Evolutionary conservation across 208 protist species (phyloP).

Genomic region (Phytomonas sp.): DNA sequence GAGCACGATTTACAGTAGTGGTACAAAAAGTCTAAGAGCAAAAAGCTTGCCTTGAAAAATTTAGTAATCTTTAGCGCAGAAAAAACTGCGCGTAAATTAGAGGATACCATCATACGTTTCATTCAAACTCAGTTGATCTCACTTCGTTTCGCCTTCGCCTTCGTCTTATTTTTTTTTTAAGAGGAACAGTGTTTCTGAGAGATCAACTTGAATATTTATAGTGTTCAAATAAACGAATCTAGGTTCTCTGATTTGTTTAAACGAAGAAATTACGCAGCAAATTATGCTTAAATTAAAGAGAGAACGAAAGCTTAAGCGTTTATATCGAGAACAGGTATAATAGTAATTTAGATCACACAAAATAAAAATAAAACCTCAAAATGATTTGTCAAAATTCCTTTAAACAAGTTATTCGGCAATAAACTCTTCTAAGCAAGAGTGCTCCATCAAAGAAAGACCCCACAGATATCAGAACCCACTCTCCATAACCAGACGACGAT

Average conservation of each 20-base stretch:
- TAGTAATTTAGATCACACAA: background rate
- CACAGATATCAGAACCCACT: background rate
- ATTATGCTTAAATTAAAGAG: background rate
- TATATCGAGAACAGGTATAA: background rate
- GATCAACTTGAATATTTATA: background rate
- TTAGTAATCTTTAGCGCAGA: background rate
- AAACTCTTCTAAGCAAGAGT: background rate
- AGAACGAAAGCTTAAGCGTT: background rate
- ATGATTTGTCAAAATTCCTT: slow-evolving; percentile 5
- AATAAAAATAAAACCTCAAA: slow-evolving; percentile 7
- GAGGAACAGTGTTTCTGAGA: background rate
- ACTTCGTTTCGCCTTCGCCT: background rate
- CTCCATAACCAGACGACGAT: slow-evolving; percentile 5
- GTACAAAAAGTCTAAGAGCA: background rate
- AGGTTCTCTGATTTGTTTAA: background rate
- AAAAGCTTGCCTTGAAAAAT: background rate
- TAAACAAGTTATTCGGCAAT: background rate
- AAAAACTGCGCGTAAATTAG: background rate
- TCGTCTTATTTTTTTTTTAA: background rate
- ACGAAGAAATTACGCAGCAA: background rate
- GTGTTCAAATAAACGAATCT: background rate
- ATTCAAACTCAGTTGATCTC: background rate
- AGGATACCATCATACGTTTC: background rate
- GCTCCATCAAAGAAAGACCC: background rate
- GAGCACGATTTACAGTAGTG: background rate